Conservation (phyloP, 148 eudicot genomes). For the Pharnaceum exiguum region DNA sequence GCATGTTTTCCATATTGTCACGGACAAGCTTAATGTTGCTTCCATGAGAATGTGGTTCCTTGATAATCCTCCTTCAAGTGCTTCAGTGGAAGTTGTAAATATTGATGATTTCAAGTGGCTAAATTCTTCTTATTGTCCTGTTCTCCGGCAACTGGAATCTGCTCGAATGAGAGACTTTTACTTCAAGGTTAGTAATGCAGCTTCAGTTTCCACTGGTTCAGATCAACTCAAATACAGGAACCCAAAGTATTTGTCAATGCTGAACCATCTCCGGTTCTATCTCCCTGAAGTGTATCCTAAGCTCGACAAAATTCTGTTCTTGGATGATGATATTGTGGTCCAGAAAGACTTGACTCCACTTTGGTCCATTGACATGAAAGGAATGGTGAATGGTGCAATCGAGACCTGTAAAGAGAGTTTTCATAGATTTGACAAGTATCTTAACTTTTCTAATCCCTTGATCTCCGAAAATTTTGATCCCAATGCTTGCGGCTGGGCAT, state of each 20-base stretch:
- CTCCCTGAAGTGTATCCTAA: slow-evolving; percentile 98
- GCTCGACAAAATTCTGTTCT: slow-evolving; percentile 77
- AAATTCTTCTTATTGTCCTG: slow-evolving; percentile 92
- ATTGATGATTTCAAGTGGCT: slow-evolving; percentile 93
- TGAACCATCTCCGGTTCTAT: slow-evolving; percentile 96
- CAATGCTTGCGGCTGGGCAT: slow-evolving; percentile 98
- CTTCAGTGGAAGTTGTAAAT: slow-evolving; percentile 70
- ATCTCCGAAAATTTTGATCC: slow-evolving; percentile 85
- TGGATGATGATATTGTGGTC: slow-evolving; percentile 96
- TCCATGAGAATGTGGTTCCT: slow-evolving; percentile 99
- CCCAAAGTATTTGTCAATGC: slow-evolving; percentile 93
- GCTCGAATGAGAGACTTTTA: slow-evolving; percentile 87
- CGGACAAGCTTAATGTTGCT: slow-evolving; percentile 82
- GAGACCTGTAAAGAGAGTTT: slow-evolving; percentile 99
- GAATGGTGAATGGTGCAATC: slow-evolving; percentile 98
- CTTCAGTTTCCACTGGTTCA: slow-evolving; percentile 59
- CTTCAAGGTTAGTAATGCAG: slow-evolving; percentile 82
- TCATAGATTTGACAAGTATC: slow-evolving; percentile 93
- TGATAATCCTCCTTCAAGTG: slow-evolving; percentile 59
- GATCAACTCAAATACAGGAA: slow-evolving; percentile 96
- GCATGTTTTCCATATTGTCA: slow-evolving; percentile 96
- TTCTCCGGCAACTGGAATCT: slow-evolving; percentile 94
- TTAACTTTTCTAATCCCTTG: slow-evolving; percentile 88
- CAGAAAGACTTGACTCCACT: slow-evolving; percentile 95
- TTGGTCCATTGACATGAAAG: slow-evolving; percentile 80